A percentile compares a stretch with the other conserved stretches of the same genome.
These are phyloP conservation scores for Nadsonia commutata DNA, from an alignment of 1,139 yeast genomes.

Conservation along the genomic window DNA sequence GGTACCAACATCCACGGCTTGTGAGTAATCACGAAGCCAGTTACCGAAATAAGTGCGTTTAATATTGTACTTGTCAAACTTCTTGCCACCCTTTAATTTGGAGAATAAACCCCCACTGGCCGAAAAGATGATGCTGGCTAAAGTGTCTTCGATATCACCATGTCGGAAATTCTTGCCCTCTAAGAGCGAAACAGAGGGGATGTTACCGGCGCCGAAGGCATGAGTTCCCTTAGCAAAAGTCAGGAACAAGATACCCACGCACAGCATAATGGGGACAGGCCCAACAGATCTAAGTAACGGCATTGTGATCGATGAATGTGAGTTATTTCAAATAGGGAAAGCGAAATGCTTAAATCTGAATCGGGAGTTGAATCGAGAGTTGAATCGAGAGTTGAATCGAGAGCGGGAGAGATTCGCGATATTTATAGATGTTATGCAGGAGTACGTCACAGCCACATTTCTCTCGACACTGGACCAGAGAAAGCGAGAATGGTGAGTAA, in stretches of 20 bases:
- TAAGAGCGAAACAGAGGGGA: conserved; percentile 14
- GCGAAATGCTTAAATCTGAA: too few species aligned
- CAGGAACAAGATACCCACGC: neutral
- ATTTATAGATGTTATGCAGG: too few species aligned
- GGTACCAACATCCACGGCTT: conserved; percentile 17
- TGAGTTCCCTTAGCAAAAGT: conserved; percentile 1
- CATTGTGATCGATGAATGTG: too few species aligned
- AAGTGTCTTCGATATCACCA: conserved; percentile 17
- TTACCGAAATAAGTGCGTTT: conserved; percentile 17
- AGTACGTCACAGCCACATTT: too few species aligned
- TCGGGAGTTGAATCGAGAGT: too few species aligned
- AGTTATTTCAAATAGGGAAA: too few species aligned
- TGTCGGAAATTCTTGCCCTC: conserved; percentile 16
- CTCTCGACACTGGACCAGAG: too few species aligned
- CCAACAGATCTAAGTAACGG: neutral
- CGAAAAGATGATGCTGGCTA: conserved; percentile 11
- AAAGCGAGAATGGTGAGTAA: too few species aligned
- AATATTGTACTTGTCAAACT: conserved; percentile 14
- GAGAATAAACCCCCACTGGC: conserved; percentile 10
- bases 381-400: too few species aligned
- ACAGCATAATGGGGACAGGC: neutral
- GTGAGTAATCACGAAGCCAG: conserved; percentile 18
- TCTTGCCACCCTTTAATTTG: conserved; percentile 12
- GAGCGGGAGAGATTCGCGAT: too few species aligned
- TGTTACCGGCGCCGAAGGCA: conserved; percentile 19